phyloP scores from a whole-genome alignment of 1,139 yeast genomes.

The Diutina rugosa region DNA sequence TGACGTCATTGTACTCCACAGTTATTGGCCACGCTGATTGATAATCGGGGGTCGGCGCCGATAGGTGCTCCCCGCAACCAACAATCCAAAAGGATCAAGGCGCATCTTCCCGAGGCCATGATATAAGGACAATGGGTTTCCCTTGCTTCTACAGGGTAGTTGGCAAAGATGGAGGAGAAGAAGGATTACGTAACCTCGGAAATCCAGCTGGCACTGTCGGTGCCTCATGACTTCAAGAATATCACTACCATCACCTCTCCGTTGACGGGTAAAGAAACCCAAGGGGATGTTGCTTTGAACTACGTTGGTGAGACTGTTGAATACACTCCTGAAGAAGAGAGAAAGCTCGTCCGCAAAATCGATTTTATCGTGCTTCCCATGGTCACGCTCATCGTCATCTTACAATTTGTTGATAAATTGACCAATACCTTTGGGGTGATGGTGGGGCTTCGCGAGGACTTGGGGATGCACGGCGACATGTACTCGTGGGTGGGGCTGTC shows the following conservation, averaged over 20 bases:
- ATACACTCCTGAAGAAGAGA: conserved; percentile 4
- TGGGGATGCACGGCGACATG: conserved; percentile 5
- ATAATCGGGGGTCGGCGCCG: no score
- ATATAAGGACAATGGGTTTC: no score
- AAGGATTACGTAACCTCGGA: not conserved
- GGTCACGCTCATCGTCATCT: conserved; percentile 3
- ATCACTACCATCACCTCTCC: conserved; percentile 5
- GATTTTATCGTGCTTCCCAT: conserved; percentile 5
- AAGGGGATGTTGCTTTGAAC: conserved; percentile 2
- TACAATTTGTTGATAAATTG: conserved; percentile 6
- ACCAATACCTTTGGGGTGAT: conserved; percentile 5
- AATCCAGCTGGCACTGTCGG: not conserved
- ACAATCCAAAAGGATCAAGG: no score
- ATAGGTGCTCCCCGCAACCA: no score
- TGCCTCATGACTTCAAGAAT: conserved; percentile 2
- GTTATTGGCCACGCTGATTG: no score
- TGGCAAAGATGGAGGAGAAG: not conserved
- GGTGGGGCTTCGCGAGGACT: conserved; percentile 5
- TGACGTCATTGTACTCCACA: no score
- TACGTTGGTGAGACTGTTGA: conserved; percentile 3
- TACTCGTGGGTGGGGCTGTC: conserved; percentile 6
- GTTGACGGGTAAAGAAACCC: conserved; percentile 4
- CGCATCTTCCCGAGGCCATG: no score
- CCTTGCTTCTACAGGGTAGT: no score
- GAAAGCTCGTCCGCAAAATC: conserved; percentile 5